Conservation (phyloP, 371 early-diverging fungal genomes). For the Rhizopus arrhizus region DNA sequence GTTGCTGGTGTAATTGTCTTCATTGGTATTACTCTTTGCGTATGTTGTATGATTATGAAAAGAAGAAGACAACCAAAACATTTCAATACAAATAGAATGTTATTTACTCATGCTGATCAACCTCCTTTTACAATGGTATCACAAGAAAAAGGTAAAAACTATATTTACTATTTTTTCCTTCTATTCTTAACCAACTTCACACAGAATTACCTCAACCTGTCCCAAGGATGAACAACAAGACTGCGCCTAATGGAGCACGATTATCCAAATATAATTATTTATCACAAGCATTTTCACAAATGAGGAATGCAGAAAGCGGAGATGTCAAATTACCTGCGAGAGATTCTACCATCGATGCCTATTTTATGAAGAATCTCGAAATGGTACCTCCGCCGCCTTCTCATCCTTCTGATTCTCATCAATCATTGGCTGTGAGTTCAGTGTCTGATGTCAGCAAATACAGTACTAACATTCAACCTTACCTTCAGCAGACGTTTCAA, state of each 20-base stretch:
- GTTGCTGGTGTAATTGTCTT: constrained; percentile 6
- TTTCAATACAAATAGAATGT: not conserved
- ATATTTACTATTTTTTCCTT: not conserved
- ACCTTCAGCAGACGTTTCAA: not conserved
- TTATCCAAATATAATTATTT: constrained; percentile 47
- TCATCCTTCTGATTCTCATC: not conserved
- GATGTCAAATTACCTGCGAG: not conserved
- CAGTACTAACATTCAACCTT: not conserved
- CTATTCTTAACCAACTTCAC: not conserved
- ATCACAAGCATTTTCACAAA: constrained; percentile 44
- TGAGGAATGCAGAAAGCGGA: constrained; percentile 2
- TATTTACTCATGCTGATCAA: not conserved
- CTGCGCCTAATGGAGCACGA: constrained; percentile 29
- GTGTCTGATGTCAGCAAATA: not conserved
- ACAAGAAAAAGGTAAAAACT: not conserved
- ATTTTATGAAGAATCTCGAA: not conserved
- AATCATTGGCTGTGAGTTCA: not conserved
- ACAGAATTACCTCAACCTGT: not conserved
- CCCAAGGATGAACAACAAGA: not conserved
- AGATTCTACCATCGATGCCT: constrained; percentile 2
- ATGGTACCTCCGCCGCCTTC: not conserved
- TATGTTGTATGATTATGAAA: not conserved
- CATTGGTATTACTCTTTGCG: not conserved
- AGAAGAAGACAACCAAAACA: constrained; percentile 3
- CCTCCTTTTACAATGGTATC: not conserved